Base-by-base conservation (phyloP, 805 yeast genomes). In the Pichia phayaonensis region DNA sequence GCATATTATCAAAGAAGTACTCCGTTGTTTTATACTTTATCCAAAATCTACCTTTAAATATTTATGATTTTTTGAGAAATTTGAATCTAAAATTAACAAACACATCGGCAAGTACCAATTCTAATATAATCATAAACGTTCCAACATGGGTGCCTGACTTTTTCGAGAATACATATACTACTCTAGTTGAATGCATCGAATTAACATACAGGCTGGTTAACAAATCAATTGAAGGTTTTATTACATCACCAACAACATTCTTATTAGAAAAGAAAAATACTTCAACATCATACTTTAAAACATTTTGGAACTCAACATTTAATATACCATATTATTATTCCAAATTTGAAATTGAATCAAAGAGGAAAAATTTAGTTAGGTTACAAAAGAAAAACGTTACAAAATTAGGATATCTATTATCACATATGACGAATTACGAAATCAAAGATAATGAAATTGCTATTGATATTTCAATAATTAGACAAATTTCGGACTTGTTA, bases 261-360 rank as follows among this genome's bases (percentile, higher is more conserved):
- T 48, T 65, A 40, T 42, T 61, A 31, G 52, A 54, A 6, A 59
- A 52, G 20, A 58, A 54, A 31, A 48, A 53, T 45, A 49, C 49
- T 48, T 54, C 58, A 20, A 57, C 45, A 44, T 45, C 53, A 4
- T 34, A 56, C 4, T 54, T 57, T 11, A 52, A 45, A 23, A 39
- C 47, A 12, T 71, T 64, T 47, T 21, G 66, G 7, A 49, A 58
- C 4, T 55, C 69, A 1, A 63, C 71, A 0, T 22, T 72, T 11
- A 70, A 71, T 7, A 54, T 71, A 0, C 79, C 79, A 3, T 61
- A 67, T 20, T 56, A 56, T 34, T 66, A 70, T 12, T 54, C 72
- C 0, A 56, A 55, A 21, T 58, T 64, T 26, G 70, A 70, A 36
- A 42, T 63, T 47, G 50, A 59, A 44, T 8, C 39, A 4, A 58